These are phyloP conservation scores for Wickerhamiella nectarea DNA, from an alignment of 805 yeast species.

Conservation along the genomic window DNA sequence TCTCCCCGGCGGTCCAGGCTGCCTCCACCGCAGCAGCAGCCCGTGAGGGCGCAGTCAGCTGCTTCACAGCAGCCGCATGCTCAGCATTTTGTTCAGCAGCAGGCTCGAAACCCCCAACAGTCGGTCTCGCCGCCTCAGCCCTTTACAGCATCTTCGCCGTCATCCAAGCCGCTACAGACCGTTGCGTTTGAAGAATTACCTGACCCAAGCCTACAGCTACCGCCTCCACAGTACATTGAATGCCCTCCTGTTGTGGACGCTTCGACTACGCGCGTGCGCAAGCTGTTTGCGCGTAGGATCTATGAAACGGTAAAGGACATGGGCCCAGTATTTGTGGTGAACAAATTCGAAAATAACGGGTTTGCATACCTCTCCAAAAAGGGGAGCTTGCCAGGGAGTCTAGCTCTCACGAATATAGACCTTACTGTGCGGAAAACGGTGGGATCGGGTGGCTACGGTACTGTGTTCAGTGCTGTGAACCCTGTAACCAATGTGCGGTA, in stretches of 20 bases:
- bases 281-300: conserved; percentile 1
- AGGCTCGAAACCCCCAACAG: no score
- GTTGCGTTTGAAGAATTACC: conserved; percentile 2
- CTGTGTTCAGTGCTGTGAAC: conserved; percentile 56
- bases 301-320: background rate
- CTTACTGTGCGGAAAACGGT: conserved; percentile 28
- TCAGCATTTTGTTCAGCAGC: no score
- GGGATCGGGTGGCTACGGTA: conserved; percentile 74
- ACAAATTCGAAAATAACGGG: background rate
- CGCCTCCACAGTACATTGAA: background rate
- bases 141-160: no score
- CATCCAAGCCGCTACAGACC: conserved; percentile 5
- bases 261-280: background rate
- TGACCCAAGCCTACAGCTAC: background rate
- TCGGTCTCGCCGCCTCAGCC: no score
- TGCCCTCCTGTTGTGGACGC: conserved; percentile 9
- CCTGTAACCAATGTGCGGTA: conserved; percentile 38
- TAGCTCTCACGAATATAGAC: conserved; percentile 3
- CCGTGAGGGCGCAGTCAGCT: background rate
- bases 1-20: background rate
- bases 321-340: background rate
- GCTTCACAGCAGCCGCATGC: background rate
- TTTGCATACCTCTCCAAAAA: background rate
- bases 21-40: background rate
- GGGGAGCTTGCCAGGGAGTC: background rate